These are phyloP conservation scores for Neurospora sp. DNA, from an alignment of 495 filamentous ascomycete species.

Conservation along the genomic window DNA sequence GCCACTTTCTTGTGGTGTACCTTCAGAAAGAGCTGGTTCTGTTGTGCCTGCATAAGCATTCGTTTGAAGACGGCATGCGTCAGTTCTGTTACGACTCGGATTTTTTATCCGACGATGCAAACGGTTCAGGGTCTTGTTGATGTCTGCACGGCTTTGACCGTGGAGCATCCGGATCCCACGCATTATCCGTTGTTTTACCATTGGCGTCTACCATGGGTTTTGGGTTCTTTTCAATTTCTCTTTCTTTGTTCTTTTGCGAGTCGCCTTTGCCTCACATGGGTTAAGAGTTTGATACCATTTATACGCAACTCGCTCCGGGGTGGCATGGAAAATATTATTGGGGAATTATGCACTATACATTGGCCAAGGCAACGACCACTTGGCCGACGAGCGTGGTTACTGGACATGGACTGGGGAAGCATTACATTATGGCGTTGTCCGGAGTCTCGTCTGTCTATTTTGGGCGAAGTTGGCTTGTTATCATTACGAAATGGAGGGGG, in stretches of 20 bases:
- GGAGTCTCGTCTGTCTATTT: not conserved
- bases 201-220: not conserved
- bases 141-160: not conserved
- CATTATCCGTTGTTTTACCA: not conserved
- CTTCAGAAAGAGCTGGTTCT: not conserved
- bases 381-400: not conserved
- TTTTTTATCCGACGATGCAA: not conserved
- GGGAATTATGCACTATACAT: not conserved
- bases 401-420: conserved; percentile 2
- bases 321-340: not conserved
- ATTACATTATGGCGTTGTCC: conserved; percentile 5
- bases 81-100: not conserved
- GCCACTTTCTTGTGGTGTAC: not conserved
- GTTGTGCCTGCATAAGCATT: not conserved
- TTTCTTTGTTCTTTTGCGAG: not conserved
- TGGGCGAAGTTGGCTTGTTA: not conserved
- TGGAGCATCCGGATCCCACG: not conserved
- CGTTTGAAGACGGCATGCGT: not conserved
- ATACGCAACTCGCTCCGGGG: not conserved
- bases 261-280: not conserved
- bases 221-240: not conserved
- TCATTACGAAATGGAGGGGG: not conserved
- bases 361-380: not conserved
- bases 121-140: not conserved
- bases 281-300: conserved; percentile 3